These are phyloP conservation scores for Pleurotus citrinopileatus DNA, from an alignment of 768 basidiomycete genomes.

Conservation along the genomic window DNA sequence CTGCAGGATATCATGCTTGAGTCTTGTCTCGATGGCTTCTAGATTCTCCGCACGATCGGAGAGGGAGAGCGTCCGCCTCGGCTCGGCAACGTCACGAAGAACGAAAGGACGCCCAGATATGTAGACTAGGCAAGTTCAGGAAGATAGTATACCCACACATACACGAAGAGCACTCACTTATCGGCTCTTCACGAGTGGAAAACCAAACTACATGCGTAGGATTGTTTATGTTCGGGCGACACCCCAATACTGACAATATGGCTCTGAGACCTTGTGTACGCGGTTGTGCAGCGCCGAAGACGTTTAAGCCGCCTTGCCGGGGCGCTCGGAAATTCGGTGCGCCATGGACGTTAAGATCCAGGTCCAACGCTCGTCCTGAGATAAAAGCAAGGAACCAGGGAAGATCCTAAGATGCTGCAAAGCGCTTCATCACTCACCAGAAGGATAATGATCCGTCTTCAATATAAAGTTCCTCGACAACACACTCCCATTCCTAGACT, in stretches of 20 bases:
- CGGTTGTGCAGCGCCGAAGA: slow-evolving; percentile 95
- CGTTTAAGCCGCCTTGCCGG: slow-evolving; percentile 74
- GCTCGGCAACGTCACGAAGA: slow-evolving; percentile 81
- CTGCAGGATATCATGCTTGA: slow-evolving; percentile 88
- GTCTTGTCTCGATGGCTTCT: slow-evolving; percentile 85
- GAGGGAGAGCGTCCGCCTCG: slow-evolving; percentile 71
- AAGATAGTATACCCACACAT: slow-evolving; percentile 2
- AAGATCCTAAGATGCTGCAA: no score
- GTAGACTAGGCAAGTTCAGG: slow-evolving; percentile 49
- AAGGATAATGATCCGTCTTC: slow-evolving; percentile 90
- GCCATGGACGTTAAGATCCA: slow-evolving; percentile 89
- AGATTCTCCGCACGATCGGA: slow-evolving; percentile 95
- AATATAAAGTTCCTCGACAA: slow-evolving; percentile 87
- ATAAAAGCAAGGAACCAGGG: slow-evolving; percentile 5
- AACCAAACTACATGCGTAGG: slow-evolving; percentile 90
- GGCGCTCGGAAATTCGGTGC: slow-evolving; percentile 95
- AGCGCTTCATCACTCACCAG: slow-evolving; percentile 39
- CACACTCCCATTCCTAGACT: slow-evolving; percentile 80
- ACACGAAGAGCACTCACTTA: slow-evolving; percentile 52
- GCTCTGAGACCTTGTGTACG: slow-evolving; percentile 89
- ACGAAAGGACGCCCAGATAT: slow-evolving; percentile 94
- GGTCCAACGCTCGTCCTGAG: slow-evolving; percentile 81
- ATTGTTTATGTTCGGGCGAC: slow-evolving; percentile 59
- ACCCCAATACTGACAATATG: slow-evolving; percentile 81
- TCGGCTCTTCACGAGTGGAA: slow-evolving; percentile 94